Base-by-base conservation (phyloP, 805 yeast species). In the Ascoidea rubescens region DNA sequence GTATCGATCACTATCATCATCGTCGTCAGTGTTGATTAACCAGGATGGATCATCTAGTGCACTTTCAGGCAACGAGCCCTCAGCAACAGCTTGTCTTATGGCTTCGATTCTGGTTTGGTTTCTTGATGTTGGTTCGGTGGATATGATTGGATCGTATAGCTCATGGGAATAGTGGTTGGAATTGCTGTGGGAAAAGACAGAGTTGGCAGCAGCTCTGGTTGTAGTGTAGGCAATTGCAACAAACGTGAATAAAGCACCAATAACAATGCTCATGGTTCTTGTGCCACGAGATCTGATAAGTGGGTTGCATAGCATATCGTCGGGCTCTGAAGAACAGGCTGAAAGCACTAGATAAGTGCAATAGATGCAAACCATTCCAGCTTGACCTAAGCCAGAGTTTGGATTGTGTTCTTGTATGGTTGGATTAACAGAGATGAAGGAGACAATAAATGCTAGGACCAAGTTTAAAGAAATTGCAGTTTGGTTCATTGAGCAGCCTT, bases 151-250 rank as follows among this genome's bases (percentile, higher is more conserved):
- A 12, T 59, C 62, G 28, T 63, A 63, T 46, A 37, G 14, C 2
- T 37, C 43, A 37, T 5, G 54, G 51, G 43, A 37, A 47, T 64
- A 50, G 10, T 49, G 49, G 5, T 37, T 43, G 7, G n/a, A 8
- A 5, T 16, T 45, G 10, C 68, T 55, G 53, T 77, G 75, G 65
- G 76, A 67, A 71, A 80, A 77, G 0, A 83, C 80, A 12, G 86
- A 79, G 54, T 81, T 82, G 2, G 91, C 89, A 5, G 97, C 99
- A 0, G 98, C 99, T 57, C 98, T 78, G 1, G 96, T 89, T 0
- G 99, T 93, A 1, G 99, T 93, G 64, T 93, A 95, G 0, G 97
- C 97, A 56, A 93, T 86, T 0, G 99, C 97, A 51, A 87, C 73
- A 62, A 93, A 88, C 0, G 99, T 93, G 71, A 95, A 89, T 16